These are phyloP conservation scores for Stromatinia cepivora DNA, from an alignment of 2,329 filamentous ascomycete genomes.

Conservation along the genomic window DNA sequence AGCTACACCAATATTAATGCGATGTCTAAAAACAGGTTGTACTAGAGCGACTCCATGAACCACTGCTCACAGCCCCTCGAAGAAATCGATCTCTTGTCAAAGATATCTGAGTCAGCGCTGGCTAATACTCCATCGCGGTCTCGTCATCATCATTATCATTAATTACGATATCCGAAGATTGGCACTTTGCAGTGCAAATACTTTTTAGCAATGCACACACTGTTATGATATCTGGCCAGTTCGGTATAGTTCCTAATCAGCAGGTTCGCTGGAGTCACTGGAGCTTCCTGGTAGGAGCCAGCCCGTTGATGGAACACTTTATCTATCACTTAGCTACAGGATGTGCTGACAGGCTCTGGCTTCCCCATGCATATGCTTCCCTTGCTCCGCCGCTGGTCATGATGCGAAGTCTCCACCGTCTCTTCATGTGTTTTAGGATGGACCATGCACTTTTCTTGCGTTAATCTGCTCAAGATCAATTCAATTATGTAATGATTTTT, in stretches of 20 bases:
- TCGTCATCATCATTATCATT: not conserved
- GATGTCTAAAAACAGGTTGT: not conserved
- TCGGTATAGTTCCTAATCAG: not conserved
- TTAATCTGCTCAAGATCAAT: not conserved
- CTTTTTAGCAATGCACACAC: not conserved
- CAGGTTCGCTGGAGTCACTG: not conserved
- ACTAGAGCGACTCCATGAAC: not conserved
- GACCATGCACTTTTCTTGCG: not conserved
- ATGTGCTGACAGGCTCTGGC: too few relatives aligned
- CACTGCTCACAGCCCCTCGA: not conserved
- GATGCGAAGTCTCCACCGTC: too few relatives aligned
- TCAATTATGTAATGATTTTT: not conserved
- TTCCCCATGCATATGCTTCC: too few relatives aligned
- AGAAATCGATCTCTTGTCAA: not conserved
- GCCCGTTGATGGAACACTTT: too few relatives aligned
- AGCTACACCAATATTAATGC: too few relatives aligned
- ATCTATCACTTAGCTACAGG: too few relatives aligned
- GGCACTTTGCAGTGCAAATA: too few relatives aligned
- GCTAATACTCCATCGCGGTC: not conserved
- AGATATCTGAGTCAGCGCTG: fast-evolving
- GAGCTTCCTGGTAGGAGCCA: too few relatives aligned
- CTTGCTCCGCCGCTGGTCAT: too few relatives aligned
- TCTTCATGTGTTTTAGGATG: too few relatives aligned
- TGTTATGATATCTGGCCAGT: not conserved
- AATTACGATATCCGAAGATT: not conserved